Evolutionary conservation across 164 flowering plant genomes (phyloP).

Genomic region (Chloranthus sessilifolius): DNA sequence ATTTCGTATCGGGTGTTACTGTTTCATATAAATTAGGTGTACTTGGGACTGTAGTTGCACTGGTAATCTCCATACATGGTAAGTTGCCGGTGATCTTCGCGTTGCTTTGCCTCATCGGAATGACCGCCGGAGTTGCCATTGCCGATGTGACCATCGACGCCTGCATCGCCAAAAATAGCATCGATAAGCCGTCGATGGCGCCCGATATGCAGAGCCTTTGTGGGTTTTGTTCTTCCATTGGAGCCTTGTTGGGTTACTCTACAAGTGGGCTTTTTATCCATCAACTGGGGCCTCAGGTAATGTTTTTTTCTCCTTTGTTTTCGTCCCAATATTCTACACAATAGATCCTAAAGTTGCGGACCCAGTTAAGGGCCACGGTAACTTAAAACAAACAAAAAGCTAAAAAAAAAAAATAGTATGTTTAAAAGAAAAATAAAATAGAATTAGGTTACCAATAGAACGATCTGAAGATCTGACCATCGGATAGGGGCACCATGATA

Average conservation of each 20-base stretch:
- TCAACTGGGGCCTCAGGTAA: conserved; percentile 64
- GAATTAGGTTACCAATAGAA: no score
- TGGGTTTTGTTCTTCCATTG: conserved; percentile 51
- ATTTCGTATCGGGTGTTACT: no score
- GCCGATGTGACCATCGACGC: conserved; percentile 74
- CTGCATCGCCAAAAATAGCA: conserved; percentile 62
- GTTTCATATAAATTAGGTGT: conserved; percentile 31
- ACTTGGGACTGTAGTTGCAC: conserved; percentile 39
- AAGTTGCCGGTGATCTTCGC: conserved; percentile 38
- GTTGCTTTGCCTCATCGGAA: conserved; percentile 42
- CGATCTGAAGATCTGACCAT: no score
- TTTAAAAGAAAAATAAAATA: no score
- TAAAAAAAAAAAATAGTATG: no score
- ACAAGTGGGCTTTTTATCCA: conserved; percentile 64
- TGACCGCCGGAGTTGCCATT: conserved; percentile 48
- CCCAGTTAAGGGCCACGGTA: no score
- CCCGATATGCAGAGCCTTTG: conserved; percentile 74
- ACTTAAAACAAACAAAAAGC: no score
- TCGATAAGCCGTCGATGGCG: conserved; percentile 45
- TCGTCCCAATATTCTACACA: not conserved
- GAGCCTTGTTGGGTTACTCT: conserved; percentile 62
- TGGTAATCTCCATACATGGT: conserved; percentile 27
- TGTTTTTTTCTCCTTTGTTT: not conserved
- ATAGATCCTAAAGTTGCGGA: no score
- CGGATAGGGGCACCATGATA: no score